phyloP scores from a whole-genome alignment of 805 yeast genomes.

The Kregervanrija fluxuum region DNA sequence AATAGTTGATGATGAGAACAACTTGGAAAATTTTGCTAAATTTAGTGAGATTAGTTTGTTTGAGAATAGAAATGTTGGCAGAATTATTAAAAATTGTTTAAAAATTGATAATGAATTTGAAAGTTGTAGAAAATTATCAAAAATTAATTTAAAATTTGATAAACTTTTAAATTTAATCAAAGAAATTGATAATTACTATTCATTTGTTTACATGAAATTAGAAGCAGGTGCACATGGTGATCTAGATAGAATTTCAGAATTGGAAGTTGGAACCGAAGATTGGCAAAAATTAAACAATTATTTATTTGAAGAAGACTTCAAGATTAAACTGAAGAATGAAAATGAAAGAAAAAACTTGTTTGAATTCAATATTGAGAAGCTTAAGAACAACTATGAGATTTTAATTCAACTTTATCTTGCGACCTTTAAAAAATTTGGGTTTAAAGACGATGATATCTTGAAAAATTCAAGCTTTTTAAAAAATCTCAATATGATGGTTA shows the following conservation, averaged over 20 bases:
- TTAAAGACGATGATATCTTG: constrained; percentile 16
- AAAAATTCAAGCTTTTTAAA: constrained; percentile 13
- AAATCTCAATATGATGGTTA: constrained; percentile 17
- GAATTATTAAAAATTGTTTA: constrained; percentile 46
- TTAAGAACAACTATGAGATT: constrained; percentile 22
- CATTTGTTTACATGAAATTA: constrained; percentile 29
- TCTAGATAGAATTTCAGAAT: constrained; percentile 21
- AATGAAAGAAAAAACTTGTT: constrained; percentile 13
- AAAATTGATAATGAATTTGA: constrained; percentile 68
- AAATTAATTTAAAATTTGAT: constrained; percentile 42
- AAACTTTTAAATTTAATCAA: constrained; percentile 33
- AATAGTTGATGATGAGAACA: constrained; percentile 14
- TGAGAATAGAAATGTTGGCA: constrained; percentile 14
- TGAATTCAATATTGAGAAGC: constrained; percentile 10
- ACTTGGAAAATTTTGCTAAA: constrained; percentile 16
- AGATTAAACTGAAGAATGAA: constrained; percentile 17
- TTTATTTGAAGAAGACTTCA: constrained; percentile 22
- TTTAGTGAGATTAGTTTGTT: constrained; percentile 24
- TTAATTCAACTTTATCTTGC: constrained; percentile 14
- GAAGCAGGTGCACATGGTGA: constrained; percentile 25
- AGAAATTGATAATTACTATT: constrained; percentile 36
- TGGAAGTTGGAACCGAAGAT: constrained; percentile 36
- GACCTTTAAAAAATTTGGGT: constrained; percentile 15
- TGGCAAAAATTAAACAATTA: constrained; percentile 31
- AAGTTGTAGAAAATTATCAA: constrained; percentile 49